phyloP scores from a whole-genome alignment of 352 stramenopile species.

The Phytophthora fragariae region DNA sequence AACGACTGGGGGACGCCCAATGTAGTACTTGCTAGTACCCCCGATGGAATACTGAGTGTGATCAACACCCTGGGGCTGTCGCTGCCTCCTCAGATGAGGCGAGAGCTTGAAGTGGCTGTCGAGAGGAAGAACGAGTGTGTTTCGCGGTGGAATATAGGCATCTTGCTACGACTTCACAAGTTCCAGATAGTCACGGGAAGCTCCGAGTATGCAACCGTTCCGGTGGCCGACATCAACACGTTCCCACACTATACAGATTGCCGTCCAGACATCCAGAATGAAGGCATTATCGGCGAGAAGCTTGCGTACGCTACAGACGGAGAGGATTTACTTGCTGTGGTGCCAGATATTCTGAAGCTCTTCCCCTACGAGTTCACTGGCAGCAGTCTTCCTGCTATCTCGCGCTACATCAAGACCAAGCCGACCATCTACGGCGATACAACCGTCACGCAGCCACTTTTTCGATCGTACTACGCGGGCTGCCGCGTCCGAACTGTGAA shows the following conservation, averaged over 20 bases:
- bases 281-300: constrained; percentile 27
- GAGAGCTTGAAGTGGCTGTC: constrained; percentile 23
- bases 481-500: constrained; percentile 35
- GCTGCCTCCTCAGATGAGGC: constrained; percentile 27
- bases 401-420: constrained; percentile 30
- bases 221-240: constrained; percentile 36
- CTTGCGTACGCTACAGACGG: constrained; percentile 17
- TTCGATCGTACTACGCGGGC: constrained; percentile 30
- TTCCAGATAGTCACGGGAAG: constrained; percentile 30
- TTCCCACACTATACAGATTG: constrained; percentile 39
- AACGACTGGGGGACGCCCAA: constrained; percentile 36
- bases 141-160: constrained; percentile 28
- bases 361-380: constrained; percentile 31
- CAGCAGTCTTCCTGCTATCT: constrained; percentile 28
- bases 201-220: constrained; percentile 30
- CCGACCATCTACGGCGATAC: constrained; percentile 25
- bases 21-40: constrained; percentile 13
- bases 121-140: constrained; percentile 28
- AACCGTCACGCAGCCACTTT: constrained; percentile 31
- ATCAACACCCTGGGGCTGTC: constrained; percentile 22
- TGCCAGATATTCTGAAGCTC: constrained; percentile 24
- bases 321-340: constrained; percentile 28
- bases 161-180: constrained; percentile 31
- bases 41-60: constrained; percentile 18
- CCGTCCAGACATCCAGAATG: constrained; percentile 27